Base-by-base conservation (phyloP, 2,329 filamentous ascomycete genomes). In the Stemphylium vesicarium region DNA sequence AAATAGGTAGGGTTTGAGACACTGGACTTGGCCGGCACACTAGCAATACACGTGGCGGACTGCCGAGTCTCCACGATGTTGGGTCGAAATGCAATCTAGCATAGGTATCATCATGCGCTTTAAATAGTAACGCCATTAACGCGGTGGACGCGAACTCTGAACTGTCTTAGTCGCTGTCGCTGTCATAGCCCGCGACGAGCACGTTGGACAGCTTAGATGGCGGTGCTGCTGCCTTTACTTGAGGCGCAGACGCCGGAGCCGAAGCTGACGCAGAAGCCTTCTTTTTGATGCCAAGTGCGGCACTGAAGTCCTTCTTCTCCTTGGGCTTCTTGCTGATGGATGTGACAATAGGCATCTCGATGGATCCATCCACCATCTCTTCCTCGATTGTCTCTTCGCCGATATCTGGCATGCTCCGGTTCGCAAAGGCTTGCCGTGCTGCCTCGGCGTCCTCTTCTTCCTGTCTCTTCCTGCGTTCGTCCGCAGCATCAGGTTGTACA, bases 391-490 rank as follows among this genome's bases (percentile, higher is more conserved):
- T 81, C 35, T 82, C 81, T 43, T 82, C 82, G 3, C 83, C 85
- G 22, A 83, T 83, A 38, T 73, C 68, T 15, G 71, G 70, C 64
- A 74, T 63, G 22, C 44, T 59, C 8, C 60, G 59, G 13, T 36
- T 64, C 57, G 85, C 85, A 74, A 98, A 98, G 1, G 93, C 95
- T 65, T 79, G 82, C 57, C 84, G 84, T 3, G 94, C 94, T 15
- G 88, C 87, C 73, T 96, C 92, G 16, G 88, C 90, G 67, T 96
- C 91, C 73, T 97, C 93, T 66, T 79, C 82, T 59, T 97, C 92
- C 65, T 90, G 84, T 59, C 84, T 79, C 69, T 85, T 82, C 59
- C 82, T 80, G 68, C 88, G 86, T 51, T 82, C 79, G 43, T 82
- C 81, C 18, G 68, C 71, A 41, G 85, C 81, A 44, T 89, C 86